Conservation (phyloP, 2,329 filamentous ascomycete genomes). For the Colletotrichum sp. region DNA sequence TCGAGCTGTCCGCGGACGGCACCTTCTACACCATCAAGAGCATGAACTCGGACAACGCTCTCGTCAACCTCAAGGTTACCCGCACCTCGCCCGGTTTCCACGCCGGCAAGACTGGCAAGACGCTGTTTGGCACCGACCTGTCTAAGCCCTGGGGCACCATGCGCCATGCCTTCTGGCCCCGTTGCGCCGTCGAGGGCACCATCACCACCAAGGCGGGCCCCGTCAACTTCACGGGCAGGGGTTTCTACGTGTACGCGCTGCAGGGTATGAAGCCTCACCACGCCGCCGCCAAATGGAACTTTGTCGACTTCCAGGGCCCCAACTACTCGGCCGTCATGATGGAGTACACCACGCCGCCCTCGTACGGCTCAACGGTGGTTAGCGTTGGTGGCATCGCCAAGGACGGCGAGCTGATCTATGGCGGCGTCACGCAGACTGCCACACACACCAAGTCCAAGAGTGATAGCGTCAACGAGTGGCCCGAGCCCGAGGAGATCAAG, state of each 20-base stretch:
- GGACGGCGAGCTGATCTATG: slow-evolving; percentile 80
- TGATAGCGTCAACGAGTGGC: slow-evolving; percentile 86
- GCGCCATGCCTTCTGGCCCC: slow-evolving; percentile 93
- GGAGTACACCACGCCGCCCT: slow-evolving; percentile 93
- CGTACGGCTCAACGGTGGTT: slow-evolving; percentile 86
- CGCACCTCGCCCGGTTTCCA: slow-evolving; percentile 81
- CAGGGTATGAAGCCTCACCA: slow-evolving; percentile 99
- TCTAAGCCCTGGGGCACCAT: slow-evolving; percentile 89
- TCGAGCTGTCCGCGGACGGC: slow-evolving; percentile 87
- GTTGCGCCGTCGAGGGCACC: slow-evolving; percentile 80
- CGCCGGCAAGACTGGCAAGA: slow-evolving; percentile 82
- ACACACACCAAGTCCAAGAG: slow-evolving; percentile 73
- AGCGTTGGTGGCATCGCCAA: slow-evolving; percentile 83
- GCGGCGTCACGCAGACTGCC: slow-evolving; percentile 68
- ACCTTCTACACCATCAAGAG: slow-evolving; percentile 89
- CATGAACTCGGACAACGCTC: slow-evolving; percentile 76
- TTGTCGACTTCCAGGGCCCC: slow-evolving; percentile 87
- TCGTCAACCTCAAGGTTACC: slow-evolving; percentile 87
- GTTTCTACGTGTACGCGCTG: slow-evolving; percentile 81
- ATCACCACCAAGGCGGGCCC: slow-evolving; percentile 84
- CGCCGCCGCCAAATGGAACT: slow-evolving; percentile 91
- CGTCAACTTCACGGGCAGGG: slow-evolving; percentile 81
- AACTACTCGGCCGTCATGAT: slow-evolving; percentile 90
- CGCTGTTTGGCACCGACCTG: slow-evolving; percentile 85
- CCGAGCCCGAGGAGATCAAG: slow-evolving; percentile 77